Evolutionary conservation across 306 rosid genomes (phyloP).

Genomic region (Trifolium pratense): DNA sequence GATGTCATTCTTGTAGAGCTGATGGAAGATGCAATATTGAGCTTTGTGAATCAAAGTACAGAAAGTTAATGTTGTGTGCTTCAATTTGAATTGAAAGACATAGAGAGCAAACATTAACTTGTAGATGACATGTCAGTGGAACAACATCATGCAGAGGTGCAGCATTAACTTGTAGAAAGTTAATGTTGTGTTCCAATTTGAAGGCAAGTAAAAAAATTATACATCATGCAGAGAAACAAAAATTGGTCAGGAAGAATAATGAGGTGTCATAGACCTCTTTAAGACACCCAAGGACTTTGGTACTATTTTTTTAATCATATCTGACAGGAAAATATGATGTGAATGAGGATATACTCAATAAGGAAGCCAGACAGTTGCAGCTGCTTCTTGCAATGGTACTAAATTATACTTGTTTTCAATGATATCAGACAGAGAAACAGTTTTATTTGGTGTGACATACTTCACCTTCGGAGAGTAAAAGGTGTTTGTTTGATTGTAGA

Average conservation of each 20-base stretch:
- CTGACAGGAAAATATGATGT: conserved; percentile 45
- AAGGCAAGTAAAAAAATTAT: conserved; percentile 24
- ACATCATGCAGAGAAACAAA: conserved; percentile 27
- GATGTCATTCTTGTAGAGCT: conserved; percentile 77
- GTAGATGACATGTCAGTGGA: conserved; percentile 36
- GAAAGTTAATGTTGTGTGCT: conserved; percentile 44
- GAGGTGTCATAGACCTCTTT: conserved; percentile 32
- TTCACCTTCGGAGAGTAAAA: conserved; percentile 25
- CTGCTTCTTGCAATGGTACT: conserved; percentile 42
- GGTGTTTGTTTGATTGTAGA: conserved; percentile 42
- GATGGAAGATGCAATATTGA: conserved; percentile 67
- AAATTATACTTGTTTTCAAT: conserved; percentile 40
- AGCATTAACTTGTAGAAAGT: not conserved
- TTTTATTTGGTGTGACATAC: conserved; percentile 17
- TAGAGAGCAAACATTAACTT: conserved; percentile 43
- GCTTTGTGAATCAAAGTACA: conserved; percentile 50
- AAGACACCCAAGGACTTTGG: conserved; percentile 32
- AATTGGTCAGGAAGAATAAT: conserved; percentile 23
- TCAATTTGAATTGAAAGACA: conserved; percentile 39
- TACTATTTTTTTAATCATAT: conserved; percentile 42
- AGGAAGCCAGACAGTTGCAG: conserved; percentile 43
- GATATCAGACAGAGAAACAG: conserved; percentile 34
- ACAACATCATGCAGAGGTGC: conserved; percentile 23
- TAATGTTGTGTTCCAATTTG: not conserved
- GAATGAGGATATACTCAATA: conserved; percentile 46